phyloP scores from a whole-genome alignment of 2,329 filamentous ascomycete species.

The Exophiala dermatitidis region DNA sequence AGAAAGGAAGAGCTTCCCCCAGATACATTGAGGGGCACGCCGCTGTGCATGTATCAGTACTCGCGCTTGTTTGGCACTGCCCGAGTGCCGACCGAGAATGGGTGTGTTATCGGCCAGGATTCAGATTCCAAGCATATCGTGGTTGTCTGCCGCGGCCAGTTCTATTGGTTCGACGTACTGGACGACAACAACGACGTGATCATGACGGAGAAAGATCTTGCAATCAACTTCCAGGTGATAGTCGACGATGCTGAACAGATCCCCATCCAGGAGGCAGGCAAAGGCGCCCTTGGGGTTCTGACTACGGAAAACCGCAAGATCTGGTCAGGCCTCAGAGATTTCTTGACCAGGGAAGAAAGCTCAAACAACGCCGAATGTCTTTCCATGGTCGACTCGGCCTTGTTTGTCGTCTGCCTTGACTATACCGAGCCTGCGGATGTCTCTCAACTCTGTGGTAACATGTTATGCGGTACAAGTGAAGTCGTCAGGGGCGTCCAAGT shows the following conservation, averaged over 20 bases:
- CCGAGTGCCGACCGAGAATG: constrained; percentile 84
- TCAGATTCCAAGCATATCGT: constrained; percentile 88
- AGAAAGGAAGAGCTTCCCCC: constrained; percentile 87
- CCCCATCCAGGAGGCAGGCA: constrained; percentile 90
- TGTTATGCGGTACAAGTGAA: constrained; percentile 92
- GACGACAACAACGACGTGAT: constrained; percentile 92
- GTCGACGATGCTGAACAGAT: constrained; percentile 83
- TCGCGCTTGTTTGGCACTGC: constrained; percentile 91
- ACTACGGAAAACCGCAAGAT: constrained; percentile 95
- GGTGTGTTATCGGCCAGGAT: constrained; percentile 93
- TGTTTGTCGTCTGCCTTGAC: constrained; percentile 89
- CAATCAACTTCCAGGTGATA: constrained; percentile 84
- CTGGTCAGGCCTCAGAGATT: constrained; percentile 85
- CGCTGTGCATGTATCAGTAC: constrained; percentile 97
- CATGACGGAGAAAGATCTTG: constrained; percentile 92
- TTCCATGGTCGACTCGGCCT: constrained; percentile 87
- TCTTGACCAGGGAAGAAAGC: constrained; percentile 73
- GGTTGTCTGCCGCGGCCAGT: constrained; percentile 87
- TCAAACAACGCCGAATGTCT: constrained; percentile 95
- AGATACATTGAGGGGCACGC: constrained; percentile 73
- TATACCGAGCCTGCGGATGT: constrained; percentile 77
- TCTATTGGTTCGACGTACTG: constrained; percentile 98
- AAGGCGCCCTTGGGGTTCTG: constrained; percentile 83
- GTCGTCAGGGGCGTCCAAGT: constrained; percentile 91
- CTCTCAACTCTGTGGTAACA: constrained; percentile 88